phyloP scores from a whole-genome alignment of 2,329 filamentous ascomycete species.

The Trichophyton equinum region DNA sequence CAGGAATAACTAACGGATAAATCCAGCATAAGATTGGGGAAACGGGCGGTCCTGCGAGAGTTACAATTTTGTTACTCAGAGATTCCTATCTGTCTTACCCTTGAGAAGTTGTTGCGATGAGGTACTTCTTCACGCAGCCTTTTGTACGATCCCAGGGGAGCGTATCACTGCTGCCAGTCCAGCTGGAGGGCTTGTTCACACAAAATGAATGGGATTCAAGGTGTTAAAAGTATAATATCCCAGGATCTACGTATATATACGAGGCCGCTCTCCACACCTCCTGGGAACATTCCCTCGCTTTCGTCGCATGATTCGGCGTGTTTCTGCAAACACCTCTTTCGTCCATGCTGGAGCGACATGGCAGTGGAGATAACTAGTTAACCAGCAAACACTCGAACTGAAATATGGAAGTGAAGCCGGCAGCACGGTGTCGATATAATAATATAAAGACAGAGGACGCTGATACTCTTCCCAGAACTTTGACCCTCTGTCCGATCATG shows the following conservation, averaged over 20 bases:
- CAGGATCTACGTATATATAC: constrained; percentile 1
- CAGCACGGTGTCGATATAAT: neutral
- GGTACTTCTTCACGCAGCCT: neutral
- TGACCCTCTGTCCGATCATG: neutral
- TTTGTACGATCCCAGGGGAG: neutral
- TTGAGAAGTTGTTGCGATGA: neutral
- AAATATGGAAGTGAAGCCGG: neutral
- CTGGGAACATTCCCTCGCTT: neutral
- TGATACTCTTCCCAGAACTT: neutral
- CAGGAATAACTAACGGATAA: neutral
- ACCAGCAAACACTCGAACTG: neutral
- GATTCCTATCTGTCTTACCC: neutral
- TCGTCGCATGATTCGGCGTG: neutral
- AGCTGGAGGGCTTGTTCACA: neutral
- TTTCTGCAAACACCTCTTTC: neutral
- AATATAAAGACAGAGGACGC: neutral
- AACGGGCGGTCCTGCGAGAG: neutral
- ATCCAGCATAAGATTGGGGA: neutral
- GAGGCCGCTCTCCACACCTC: neutral
- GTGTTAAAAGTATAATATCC: neutral
- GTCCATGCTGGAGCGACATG: neutral
- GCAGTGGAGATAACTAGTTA: neutral
- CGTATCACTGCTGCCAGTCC: neutral
- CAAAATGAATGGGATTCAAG: neutral
- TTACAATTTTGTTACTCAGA: neutral